Evolutionary conservation across 2,329 filamentous ascomycete genomes (phyloP).

Genomic region (Fusarium marasasianum): DNA sequence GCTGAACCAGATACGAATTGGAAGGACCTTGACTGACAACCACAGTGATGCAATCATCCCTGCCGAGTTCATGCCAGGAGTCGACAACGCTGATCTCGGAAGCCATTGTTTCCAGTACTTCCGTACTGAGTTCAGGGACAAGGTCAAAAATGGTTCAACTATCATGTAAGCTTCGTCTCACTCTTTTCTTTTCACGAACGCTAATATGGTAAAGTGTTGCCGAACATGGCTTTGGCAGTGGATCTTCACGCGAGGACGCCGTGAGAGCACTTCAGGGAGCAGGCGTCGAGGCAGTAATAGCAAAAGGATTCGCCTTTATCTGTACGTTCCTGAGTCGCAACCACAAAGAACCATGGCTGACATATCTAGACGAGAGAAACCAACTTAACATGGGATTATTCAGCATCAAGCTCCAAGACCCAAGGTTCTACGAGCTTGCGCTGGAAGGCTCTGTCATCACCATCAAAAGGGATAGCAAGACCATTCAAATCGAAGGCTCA

Average conservation of each 20-base stretch:
- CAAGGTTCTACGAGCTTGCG: background rate
- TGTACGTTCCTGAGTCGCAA: background rate
- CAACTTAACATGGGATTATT: background rate
- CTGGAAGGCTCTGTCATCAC: background rate
- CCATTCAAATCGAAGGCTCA: background rate
- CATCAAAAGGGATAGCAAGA: background rate
- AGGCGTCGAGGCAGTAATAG: slow-evolving; percentile 22
- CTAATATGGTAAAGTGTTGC: background rate
- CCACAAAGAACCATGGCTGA: background rate
- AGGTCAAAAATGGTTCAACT: slow-evolving; percentile 3
- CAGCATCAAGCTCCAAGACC: background rate
- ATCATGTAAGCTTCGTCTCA: background rate
- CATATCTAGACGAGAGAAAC: background rate
- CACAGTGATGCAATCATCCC: background rate
- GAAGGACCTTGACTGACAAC: fast-evolving
- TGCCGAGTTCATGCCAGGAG: slow-evolving; percentile 28
- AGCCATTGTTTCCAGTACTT: slow-evolving; percentile 35
- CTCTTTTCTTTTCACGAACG: fast-evolving
- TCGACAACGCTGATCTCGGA: slow-evolving; percentile 34
- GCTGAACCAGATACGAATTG: fast-evolving
- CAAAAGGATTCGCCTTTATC: slow-evolving; percentile 29
- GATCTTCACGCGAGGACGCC: slow-evolving; percentile 24
- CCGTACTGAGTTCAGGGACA: slow-evolving; percentile 26
- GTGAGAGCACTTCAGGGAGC: slow-evolving; percentile 22
- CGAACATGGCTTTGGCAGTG: background rate